Evolutionary conservation across 2,329 filamentous ascomycete genomes (phyloP), one percentile per base, ranked within the genome.

Genomic region (Stylonectria norvegica): DNA sequence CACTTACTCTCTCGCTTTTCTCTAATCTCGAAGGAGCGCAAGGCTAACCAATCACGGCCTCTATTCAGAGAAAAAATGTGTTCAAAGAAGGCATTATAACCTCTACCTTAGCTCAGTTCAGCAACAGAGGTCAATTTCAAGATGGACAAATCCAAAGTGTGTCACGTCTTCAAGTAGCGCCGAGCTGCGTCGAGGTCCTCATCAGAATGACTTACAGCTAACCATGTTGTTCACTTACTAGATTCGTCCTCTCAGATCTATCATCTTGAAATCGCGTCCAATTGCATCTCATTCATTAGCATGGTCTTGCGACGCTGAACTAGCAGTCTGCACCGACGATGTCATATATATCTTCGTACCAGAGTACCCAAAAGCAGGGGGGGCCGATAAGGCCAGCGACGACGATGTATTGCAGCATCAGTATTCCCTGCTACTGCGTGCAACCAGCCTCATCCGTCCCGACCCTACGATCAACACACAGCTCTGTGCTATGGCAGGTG

Each of bases 251-350:
- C 64, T 80, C 7, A 70, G 72, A 49, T 63, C 69, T 3, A 61
- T 76, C 16, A 56, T 61, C 33, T 58, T 76, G 15, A 61, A 61
- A 25, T 66, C 69, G 9, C 61, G 71, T 4, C 69, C 72, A 14
- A 58, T 72, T 43, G 67, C 68, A 19, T 65, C 64, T 4, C 68
- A 69, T 42, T 61, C 66, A 2, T 48, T 71, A 7, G 54, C 71
- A 23, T 80, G 76, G 72, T 81, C 77, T 16, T 72, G 71, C 45
- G 77, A 81, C 38, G 74, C 71, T 17, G 77, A 79, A 51, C 64
- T 81, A 5, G 77, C 76, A 22, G 66, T 79, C 20, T 72, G 69
- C 3, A 72, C 73, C n/a, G 73, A 78, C 45, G 77, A 81, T 55
- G 73, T 71, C 29, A 63, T 79, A 20, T 65, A 72, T 49, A 58